A percentile compares a stretch with the other conserved stretches of the same genome.
Conservation (phyloP, 768 basidiomycete genomes). For the Tylopilus subfusipes region DNA sequence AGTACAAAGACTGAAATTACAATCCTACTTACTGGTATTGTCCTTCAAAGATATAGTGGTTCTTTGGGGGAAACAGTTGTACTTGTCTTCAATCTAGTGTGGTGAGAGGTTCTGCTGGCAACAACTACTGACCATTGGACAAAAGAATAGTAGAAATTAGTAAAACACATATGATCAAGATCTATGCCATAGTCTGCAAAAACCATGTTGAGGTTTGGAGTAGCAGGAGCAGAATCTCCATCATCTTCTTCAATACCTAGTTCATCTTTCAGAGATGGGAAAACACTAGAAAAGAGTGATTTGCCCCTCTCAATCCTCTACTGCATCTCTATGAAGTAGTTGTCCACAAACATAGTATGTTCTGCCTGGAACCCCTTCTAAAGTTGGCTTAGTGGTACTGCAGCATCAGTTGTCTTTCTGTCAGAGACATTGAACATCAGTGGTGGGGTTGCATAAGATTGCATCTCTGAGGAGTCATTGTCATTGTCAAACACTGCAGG, state of each 20-base stretch:
- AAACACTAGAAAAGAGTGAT: background rate
- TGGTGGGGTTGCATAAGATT: background rate
- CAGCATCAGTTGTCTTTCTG: background rate
- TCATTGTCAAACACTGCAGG: background rate
- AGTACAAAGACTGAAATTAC: no score
- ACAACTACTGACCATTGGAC: no score
- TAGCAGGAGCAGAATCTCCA: no score
- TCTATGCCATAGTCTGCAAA: slow-evolving; percentile 9
- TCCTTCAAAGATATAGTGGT: slow-evolving; percentile 7
- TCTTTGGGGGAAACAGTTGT: background rate
- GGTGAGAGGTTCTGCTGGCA: no score
- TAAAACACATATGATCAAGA: background rate
- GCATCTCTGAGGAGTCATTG: background rate
- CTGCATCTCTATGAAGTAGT: slow-evolving; percentile 15
- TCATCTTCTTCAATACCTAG: background rate
- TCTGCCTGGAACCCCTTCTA: slow-evolving; percentile 10
- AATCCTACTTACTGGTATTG: no score
- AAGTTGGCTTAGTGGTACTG: background rate
- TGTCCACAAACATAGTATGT: background rate
- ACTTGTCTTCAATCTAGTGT: no score
- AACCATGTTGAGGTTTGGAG: no score
- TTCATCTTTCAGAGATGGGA: slow-evolving; percentile 9
- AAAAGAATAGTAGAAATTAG: background rate
- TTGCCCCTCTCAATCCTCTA: background rate
- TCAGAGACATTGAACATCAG: background rate